A percentile compares a stretch with the other conserved stretches of the same genome.
These are phyloP conservation scores for Rhododendron ovatum DNA, from an alignment of 148 eudicot genomes.

Conservation along the genomic window DNA sequence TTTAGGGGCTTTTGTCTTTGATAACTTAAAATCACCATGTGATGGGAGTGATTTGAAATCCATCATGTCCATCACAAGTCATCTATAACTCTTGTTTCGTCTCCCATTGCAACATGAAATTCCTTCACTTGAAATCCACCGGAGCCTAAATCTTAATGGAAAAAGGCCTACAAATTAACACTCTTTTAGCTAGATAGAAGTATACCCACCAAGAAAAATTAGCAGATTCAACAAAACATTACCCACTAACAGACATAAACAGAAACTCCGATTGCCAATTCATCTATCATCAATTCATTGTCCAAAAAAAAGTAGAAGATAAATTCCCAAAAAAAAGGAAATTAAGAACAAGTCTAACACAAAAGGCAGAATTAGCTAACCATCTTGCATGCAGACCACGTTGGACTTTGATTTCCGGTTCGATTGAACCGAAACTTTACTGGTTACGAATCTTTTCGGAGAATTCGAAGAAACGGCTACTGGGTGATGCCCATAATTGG, in stretches of 20 bases:
- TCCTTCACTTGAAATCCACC: neutral
- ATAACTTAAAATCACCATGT: neutral
- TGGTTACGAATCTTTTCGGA: constrained; percentile 14
- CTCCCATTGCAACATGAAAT: neutral
- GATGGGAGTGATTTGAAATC: neutral
- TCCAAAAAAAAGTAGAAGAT: neutral
- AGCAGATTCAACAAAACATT: neutral
- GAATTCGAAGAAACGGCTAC: constrained; percentile 30
- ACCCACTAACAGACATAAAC: neutral
- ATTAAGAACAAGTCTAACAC: neutral
- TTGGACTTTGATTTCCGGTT: constrained; percentile 19
- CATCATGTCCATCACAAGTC: neutral
- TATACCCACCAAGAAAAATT: neutral
- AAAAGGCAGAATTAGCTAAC: constrained; percentile 27
- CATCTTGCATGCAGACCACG: constrained; percentile 53
- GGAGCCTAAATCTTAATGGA: neutral
- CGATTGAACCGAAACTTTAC: constrained; percentile 17
- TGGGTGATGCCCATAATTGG: constrained; percentile 32
- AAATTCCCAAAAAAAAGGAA: neutral
- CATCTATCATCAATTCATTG: neutral
- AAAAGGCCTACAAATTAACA: neutral
- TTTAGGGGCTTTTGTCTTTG: neutral
- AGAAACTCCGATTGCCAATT: neutral
- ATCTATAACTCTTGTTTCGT: neutral
- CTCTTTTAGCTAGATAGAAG: neutral